Conservation (phyloP, 345 rosid genomes). For the Camelina laxa region DNA sequence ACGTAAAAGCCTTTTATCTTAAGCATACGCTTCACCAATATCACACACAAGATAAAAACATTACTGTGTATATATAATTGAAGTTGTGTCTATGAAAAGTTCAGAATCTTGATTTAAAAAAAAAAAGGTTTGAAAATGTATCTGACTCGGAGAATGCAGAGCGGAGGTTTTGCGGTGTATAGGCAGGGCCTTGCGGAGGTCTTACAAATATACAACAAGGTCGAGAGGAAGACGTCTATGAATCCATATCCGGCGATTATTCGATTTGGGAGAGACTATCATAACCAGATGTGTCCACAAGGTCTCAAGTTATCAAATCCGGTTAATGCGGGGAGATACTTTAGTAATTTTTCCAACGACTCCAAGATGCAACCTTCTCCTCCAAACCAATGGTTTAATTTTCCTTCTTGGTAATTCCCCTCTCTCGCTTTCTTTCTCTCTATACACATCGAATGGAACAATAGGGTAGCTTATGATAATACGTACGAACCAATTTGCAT, state of each 20-base stretch:
- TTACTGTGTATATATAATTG: background rate
- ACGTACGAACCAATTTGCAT: background rate
- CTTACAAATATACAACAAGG: conserved; percentile 35
- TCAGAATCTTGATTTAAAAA: background rate
- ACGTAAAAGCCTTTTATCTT: conserved; percentile 34
- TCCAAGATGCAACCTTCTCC: conserved; percentile 36
- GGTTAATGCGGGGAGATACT: conserved; percentile 27
- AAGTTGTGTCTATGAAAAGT: background rate
- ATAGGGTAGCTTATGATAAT: background rate
- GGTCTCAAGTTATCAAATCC: conserved; percentile 27
- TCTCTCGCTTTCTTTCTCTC: background rate
- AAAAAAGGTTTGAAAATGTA: conserved; percentile 27
- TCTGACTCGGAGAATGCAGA: conserved; percentile 36
- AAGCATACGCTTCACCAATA: conserved; percentile 41
- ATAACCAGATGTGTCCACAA: conserved; percentile 23
- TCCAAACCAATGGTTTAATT: conserved; percentile 38
- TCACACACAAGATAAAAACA: conserved; percentile 27
- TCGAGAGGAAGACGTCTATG: conserved; percentile 23
- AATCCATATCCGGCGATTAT: conserved; percentile 30
- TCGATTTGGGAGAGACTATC: conserved; percentile 31
- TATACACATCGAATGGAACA: background rate
- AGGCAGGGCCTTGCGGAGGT: conserved; percentile 33
- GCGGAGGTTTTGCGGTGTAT: conserved; percentile 25
- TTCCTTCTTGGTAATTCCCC: conserved; percentile 46
- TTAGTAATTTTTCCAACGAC: conserved; percentile 21